These are phyloP conservation scores for Backusella macrospora DNA, from an alignment of 192 early-diverging fungal species.

Conservation along the genomic window DNA sequence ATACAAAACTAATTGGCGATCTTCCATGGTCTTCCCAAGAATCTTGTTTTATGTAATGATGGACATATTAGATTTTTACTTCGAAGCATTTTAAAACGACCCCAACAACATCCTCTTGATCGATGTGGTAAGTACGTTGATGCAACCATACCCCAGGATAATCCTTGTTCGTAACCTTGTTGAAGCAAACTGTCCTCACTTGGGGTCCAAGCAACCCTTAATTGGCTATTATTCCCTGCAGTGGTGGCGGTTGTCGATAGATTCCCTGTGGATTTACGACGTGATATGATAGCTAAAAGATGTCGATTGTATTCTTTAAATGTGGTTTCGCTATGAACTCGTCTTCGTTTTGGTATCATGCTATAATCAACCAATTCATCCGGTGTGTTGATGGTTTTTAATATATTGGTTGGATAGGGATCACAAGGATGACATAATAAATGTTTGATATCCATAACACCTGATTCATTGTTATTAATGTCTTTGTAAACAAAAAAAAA, in stretches of 20 bases:
- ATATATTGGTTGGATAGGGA: background rate
- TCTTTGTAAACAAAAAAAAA: background rate
- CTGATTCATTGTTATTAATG: background rate
- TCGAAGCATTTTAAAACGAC: slow-evolving; percentile 23
- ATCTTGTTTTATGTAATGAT: background rate
- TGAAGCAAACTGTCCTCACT: slow-evolving; percentile 19
- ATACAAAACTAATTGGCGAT: background rate
- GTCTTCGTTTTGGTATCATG: background rate
- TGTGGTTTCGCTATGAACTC: background rate
- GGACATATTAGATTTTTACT: background rate
- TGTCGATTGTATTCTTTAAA: slow-evolving; percentile 3
- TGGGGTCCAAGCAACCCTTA: slow-evolving; percentile 19
- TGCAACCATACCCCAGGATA: slow-evolving; percentile 26
- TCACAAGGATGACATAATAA: slow-evolving; percentile 13
- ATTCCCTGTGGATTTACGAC: background rate
- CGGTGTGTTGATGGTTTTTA: too few species aligned
- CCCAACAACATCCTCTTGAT: slow-evolving; percentile 31
- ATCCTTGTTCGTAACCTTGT: slow-evolving; percentile 26
- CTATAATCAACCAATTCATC: background rate
- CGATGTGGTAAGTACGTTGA: slow-evolving; percentile 26
- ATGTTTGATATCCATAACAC: slow-evolving; percentile 22
- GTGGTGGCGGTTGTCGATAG: background rate
- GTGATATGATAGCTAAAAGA: background rate
- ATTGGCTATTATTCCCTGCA: background rate
- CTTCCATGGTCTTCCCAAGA: slow-evolving; percentile 3